Percentiles rank a stretch among this genome's conserved stretches.
These are phyloP conservation scores for Apostasia ramifera DNA, from an alignment of 106 monocot genomes.

Conservation along the genomic window DNA sequence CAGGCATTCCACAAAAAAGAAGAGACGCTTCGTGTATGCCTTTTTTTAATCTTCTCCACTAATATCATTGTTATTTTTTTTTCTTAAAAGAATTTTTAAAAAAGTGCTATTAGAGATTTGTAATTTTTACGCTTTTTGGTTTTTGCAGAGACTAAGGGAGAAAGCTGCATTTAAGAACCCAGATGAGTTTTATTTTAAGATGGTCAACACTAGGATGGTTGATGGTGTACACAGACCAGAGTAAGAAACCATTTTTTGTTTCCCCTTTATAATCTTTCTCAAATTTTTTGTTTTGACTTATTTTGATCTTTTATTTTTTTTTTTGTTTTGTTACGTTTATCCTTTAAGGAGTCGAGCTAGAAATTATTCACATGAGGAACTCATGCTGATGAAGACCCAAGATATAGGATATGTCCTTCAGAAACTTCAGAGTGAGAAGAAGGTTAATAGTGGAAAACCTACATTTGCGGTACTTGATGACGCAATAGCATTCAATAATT, in stretches of 20 bases:
- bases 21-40: conserved; percentile 51
- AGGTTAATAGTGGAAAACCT: conserved; percentile 26
- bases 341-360: conserved; percentile 63
- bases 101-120: background rate
- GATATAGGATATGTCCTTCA: conserved; percentile 81
- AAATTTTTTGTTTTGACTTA: background rate
- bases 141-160: conserved; percentile 66
- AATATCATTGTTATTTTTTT: background rate
- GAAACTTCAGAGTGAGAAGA: conserved; percentile 88
- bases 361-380: conserved; percentile 70
- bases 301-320: background rate
- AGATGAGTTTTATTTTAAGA: conserved; percentile 97
- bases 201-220: conserved; percentile 64
- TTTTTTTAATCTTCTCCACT: background rate
- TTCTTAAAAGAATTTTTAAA: background rate
- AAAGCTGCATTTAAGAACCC: conserved; percentile 83
- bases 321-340: background rate
- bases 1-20: conserved; percentile 70
- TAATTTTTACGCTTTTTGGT: background rate
- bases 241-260: conserved; percentile 17
- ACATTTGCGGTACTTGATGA: background rate
- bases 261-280: background rate
- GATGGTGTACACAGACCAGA: conserved; percentile 66
- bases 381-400: conserved; percentile 91
- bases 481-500: background rate